Evolutionary conservation across 192 early-diverging fungal species (phyloP).

Genomic region (Rhizophlyctis rosea): DNA sequence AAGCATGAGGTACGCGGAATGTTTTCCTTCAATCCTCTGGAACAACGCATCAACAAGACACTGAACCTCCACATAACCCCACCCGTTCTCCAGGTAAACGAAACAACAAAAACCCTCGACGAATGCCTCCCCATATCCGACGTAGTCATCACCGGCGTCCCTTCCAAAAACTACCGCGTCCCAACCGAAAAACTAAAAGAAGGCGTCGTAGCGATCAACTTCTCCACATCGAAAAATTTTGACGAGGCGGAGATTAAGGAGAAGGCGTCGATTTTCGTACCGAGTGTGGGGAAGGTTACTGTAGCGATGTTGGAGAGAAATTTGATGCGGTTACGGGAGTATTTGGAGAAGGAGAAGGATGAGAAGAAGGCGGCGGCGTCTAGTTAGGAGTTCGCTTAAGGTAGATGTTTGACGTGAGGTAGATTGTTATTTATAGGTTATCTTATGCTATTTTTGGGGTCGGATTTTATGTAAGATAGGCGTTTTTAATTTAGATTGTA

Average conservation of each 20-base stretch:
- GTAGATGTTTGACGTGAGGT: too few relatives aligned
- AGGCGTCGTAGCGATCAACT: conserved; percentile 97
- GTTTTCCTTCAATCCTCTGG: not conserved
- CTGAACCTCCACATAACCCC: conserved; percentile 2
- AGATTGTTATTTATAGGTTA: too few relatives aligned
- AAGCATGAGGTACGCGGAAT: conserved; percentile 45
- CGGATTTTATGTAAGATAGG: too few relatives aligned
- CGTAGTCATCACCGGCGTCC: conserved; percentile 98
- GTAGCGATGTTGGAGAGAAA: conserved; percentile 98
- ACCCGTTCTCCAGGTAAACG: conserved; percentile 54
- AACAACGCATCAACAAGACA: not conserved
- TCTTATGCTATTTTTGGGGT: too few relatives aligned
- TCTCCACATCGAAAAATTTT: conserved; percentile 95
- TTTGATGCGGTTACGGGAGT: conserved; percentile 70
- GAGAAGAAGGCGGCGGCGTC: too few relatives aligned
- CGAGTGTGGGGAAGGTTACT: conserved; percentile 96
- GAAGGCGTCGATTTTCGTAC: conserved; percentile 94
- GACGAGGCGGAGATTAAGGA: conserved; percentile 82
- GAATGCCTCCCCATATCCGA: conserved; percentile 85
- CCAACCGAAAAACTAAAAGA: conserved; percentile 83
- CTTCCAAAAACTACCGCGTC: conserved; percentile 82
- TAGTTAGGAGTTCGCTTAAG: too few relatives aligned
- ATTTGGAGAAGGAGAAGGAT: conserved; percentile 23
- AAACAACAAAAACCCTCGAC: conserved; percentile 67
- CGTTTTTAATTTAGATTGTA: too few relatives aligned